phyloP scores from a whole-genome alignment of 129 eudicot genomes.

The Helianthus annuus region DNA sequence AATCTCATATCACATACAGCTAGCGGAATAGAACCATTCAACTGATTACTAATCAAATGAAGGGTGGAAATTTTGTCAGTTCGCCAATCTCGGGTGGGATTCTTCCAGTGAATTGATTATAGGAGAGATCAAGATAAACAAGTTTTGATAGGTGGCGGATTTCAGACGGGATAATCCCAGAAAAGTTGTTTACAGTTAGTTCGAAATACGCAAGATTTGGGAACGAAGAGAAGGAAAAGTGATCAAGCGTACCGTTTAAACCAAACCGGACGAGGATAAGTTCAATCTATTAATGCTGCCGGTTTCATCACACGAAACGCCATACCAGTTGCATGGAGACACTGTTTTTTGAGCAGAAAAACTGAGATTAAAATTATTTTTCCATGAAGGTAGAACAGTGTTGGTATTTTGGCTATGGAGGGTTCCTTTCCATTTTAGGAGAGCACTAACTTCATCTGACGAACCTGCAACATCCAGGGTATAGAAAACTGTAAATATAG shows the following conservation, averaged over 20 bases:
- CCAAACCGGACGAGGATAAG: conserved; percentile 20
- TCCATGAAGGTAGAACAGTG: conserved; percentile 22
- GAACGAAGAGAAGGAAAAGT: conserved; percentile 32
- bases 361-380: not conserved
- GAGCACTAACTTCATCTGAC: conserved; percentile 29
- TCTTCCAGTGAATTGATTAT: no score
- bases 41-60: no score
- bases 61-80: no score
- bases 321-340: conserved; percentile 38
- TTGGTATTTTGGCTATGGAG: conserved; percentile 15
- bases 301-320: conserved; percentile 26
- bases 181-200: conserved; percentile 26
- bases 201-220: conserved; percentile 28
- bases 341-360: not conserved
- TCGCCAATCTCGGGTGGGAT: no score
- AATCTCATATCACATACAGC: no score
- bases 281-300: conserved; percentile 32
- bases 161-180: not conserved
- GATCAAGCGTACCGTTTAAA: conserved; percentile 31
- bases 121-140: no score
- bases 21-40: no score
- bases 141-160: no score
- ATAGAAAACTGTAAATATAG: not conserved
- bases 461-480: conserved; percentile 1
- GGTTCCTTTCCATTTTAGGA: conserved; percentile 41